These are phyloP conservation scores for Luvunga scandens DNA, from an alignment of 345 rosid species.

Conservation along the genomic window DNA sequence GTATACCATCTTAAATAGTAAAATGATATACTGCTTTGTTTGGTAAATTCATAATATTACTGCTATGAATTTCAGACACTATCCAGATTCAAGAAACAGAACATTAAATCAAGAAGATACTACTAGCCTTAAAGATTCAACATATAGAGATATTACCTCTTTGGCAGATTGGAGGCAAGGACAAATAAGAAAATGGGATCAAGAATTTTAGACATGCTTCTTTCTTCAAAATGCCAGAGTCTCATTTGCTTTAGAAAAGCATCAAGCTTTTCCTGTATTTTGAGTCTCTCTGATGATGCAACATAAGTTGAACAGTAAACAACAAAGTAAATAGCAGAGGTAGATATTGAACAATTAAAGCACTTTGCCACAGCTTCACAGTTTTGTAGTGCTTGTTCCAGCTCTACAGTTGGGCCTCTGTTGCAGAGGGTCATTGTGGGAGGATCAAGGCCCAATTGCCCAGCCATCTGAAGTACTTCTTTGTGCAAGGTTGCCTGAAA, in stretches of 20 bases:
- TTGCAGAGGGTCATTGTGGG: conserved; percentile 68
- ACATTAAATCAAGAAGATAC: conserved; percentile 1
- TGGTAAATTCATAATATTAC: background rate
- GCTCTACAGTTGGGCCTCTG: conserved; percentile 66
- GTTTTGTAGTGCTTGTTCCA: conserved; percentile 77
- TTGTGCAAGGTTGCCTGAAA: conserved; percentile 87
- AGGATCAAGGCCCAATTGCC: conserved; percentile 94
- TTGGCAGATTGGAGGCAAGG: conserved; percentile 86
- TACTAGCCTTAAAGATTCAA: background rate
- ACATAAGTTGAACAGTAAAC: conserved; percentile 64
- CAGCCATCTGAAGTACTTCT: conserved; percentile 88
- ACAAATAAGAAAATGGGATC: conserved; percentile 69
- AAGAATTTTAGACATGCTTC: conserved; percentile 25
- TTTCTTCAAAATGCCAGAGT: conserved; percentile 28
- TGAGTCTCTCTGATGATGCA: conserved; percentile 51
- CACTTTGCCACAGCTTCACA: conserved; percentile 88
- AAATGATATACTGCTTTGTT: background rate
- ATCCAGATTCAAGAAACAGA: background rate
- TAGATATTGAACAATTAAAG: conserved; percentile 68
- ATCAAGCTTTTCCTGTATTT: conserved; percentile 61
- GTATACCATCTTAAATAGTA: background rate
- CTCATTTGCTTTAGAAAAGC: conserved; percentile 43
- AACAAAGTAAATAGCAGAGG: conserved; percentile 61
- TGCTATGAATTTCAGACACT: background rate
- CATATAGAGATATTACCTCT: conserved; percentile 48